phyloP scores from a whole-genome alignment of 2,329 filamentous ascomycete species.

The Zelopaecilomyces penicillatus region DNA sequence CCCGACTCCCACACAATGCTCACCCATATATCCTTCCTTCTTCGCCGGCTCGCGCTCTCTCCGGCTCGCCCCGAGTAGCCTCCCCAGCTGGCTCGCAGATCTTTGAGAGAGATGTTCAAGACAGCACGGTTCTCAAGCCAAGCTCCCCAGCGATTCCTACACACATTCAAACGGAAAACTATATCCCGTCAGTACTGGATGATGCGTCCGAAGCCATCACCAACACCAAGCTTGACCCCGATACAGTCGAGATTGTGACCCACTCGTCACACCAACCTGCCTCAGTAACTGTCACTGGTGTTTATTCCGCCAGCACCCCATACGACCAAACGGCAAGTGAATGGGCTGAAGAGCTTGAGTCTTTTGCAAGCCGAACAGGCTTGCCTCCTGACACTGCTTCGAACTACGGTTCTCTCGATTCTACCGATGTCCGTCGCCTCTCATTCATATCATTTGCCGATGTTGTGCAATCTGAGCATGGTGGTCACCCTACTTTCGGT shows the following conservation, averaged over 20 bases:
- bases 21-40: constrained; percentile 42
- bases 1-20: constrained; percentile 26
- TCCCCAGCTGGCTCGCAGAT: constrained; percentile 76
- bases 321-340: constrained; percentile 37
- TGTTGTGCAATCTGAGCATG: constrained; percentile 80
- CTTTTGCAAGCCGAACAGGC: constrained; percentile 39
- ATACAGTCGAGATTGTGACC: constrained; percentile 87
- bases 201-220: constrained; percentile 90
- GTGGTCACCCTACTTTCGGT: constrained; percentile 41
- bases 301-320: constrained; percentile 22
- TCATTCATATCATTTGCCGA: constrained; percentile 97
- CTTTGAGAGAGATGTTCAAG: constrained; percentile 92
- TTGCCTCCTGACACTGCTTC: constrained; percentile 53
- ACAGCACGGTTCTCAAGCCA: constrained; percentile 57
- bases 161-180: constrained; percentile 89
- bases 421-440: constrained; percentile 67
- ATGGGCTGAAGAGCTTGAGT: constrained; percentile 50
- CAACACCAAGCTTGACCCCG: constrained; percentile 73
- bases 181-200: constrained; percentile 85
- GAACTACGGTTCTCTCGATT: constrained; percentile 69
- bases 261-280: constrained; percentile 78
- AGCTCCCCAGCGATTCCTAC: constrained; percentile 80
- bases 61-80: constrained; percentile 63
- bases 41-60: constrained; percentile 58
- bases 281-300: constrained; percentile 54